Percentiles rank a stretch among this genome's conserved stretches.
phyloP scores from a whole-genome alignment of 1,284 basidiomycete genomes.

The Moesziomyces globuligerus region DNA sequence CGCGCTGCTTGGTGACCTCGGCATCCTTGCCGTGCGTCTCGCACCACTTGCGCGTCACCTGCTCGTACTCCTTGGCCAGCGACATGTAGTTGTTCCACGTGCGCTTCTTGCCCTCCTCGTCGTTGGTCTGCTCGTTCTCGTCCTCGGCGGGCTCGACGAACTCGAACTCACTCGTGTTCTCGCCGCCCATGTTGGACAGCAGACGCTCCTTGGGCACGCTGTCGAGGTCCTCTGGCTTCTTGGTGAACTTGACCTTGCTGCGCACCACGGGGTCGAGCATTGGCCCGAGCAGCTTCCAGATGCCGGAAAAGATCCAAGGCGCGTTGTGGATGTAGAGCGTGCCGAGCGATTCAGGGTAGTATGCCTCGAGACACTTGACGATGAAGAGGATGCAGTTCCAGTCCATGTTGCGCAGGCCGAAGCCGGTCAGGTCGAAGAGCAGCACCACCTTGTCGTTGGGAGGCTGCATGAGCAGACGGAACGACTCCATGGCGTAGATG shows the following conservation, averaged over 20 bases:
- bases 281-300: constrained; percentile 65
- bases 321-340: constrained; percentile 67
- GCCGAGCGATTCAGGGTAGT: constrained; percentile 68
- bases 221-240: constrained; percentile 61
- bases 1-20: constrained; percentile 50
- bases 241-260: constrained; percentile 64
- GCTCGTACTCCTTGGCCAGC: constrained; percentile 61
- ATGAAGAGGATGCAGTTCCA: constrained; percentile 62
- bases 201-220: constrained; percentile 57
- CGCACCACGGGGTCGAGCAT: constrained; percentile 66
- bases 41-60: constrained; percentile 65
- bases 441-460: constrained; percentile 67
- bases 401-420: constrained; percentile 64
- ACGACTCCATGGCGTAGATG: constrained; percentile 66
- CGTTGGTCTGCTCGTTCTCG: constrained; percentile 64
- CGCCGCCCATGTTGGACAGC: constrained; percentile 47
- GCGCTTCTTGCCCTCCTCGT: constrained; percentile 60
- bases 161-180: constrained; percentile 42
- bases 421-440: constrained; percentile 66
- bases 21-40: constrained; percentile 45
- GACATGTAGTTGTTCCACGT: constrained; percentile 58
- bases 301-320: constrained; percentile 68
- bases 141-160: constrained; percentile 55
- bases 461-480: constrained; percentile 65
- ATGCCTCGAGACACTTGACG: constrained; percentile 65